phyloP scores from a whole-genome alignment of 306 rosid genomes.

The Sesbania bispinosa region DNA sequence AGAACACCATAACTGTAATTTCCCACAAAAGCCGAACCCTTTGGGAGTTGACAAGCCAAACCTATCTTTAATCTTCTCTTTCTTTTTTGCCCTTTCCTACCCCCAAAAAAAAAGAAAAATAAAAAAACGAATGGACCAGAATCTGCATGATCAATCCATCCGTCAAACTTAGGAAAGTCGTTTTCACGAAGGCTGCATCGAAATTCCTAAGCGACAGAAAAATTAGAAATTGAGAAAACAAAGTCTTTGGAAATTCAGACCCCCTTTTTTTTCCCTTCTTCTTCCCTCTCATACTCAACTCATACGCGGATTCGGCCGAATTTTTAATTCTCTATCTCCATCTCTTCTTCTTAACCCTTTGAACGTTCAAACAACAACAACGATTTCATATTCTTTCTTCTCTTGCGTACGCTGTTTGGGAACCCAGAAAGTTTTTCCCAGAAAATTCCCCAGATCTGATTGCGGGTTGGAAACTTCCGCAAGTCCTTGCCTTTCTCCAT shows the following conservation, averaged over 20 bases:
- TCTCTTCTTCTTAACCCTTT: slow-evolving; percentile 31
- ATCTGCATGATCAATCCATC: slow-evolving; percentile 35
- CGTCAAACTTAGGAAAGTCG: slow-evolving; percentile 49
- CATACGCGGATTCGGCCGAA: slow-evolving; percentile 52
- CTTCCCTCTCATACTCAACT: background rate
- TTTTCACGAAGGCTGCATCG: slow-evolving; percentile 39
- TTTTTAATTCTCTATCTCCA: background rate
- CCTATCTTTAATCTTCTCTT: slow-evolving; percentile 16
- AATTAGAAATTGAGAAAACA: background rate
- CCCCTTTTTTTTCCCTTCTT: background rate
- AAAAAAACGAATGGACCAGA: slow-evolving; percentile 43
- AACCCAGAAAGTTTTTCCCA: background rate
- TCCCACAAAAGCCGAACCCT: slow-evolving; percentile 5
- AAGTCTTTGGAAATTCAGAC: slow-evolving; percentile 43
- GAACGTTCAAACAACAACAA: slow-evolving; percentile 34
- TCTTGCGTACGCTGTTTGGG: background rate
- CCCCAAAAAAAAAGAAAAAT: no score
- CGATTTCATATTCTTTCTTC: slow-evolving; percentile 31
- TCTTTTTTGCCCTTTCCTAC: background rate
- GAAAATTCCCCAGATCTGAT: slow-evolving; percentile 32
- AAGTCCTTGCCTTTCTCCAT: background rate
- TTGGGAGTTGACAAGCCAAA: slow-evolving; percentile 25
- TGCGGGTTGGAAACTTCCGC: background rate
- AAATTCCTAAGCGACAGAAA: slow-evolving; percentile 25
- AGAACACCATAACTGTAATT: slow-evolving; percentile 37